Conservation (phyloP, 176 grass and related monocot species). For the Musa schizocarpa region DNA sequence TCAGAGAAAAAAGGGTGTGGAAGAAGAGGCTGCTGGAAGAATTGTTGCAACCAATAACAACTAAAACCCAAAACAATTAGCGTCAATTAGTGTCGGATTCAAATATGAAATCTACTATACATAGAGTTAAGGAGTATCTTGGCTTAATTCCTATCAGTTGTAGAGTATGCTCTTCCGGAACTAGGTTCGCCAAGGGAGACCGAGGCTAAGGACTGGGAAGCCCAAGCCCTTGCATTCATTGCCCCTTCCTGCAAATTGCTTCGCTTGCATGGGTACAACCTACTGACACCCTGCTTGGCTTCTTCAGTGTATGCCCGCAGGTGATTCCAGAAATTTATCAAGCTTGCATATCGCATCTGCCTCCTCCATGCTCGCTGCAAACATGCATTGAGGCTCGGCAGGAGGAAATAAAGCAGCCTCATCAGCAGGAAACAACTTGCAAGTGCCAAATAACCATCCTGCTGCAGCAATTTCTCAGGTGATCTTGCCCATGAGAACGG, state of each 20-base stretch:
- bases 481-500: slow-evolving; percentile 94
- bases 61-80: neutral
- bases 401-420: slow-evolving; percentile 53
- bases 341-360: slow-evolving; percentile 48
- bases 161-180: slow-evolving; percentile 46
- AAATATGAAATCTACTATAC: neutral
- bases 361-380: slow-evolving; percentile 56
- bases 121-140: slow-evolving; percentile 1
- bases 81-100: neutral
- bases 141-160: slow-evolving; percentile 56
- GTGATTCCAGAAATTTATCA: slow-evolving; percentile 43
- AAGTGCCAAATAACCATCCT: slow-evolving; percentile 82
- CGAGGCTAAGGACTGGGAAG: slow-evolving; percentile 82
- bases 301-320: slow-evolving; percentile 53
- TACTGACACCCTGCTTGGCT: slow-evolving; percentile 40
- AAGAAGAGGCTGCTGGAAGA: neutral
- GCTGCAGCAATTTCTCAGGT: slow-evolving; percentile 91
- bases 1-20: neutral
- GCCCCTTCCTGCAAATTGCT: slow-evolving; percentile 80
- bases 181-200: slow-evolving; percentile 80
- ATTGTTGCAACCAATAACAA: neutral
- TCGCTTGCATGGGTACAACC: slow-evolving; percentile 65
- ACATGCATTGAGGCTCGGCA: slow-evolving; percentile 52
- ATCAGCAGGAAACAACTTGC: slow-evolving; percentile 57
- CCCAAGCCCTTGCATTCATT: slow-evolving; percentile 61